These are phyloP conservation scores for Coemansia biformis DNA, from an alignment of 192 early-diverging fungal genomes.

Conservation along the genomic window DNA sequence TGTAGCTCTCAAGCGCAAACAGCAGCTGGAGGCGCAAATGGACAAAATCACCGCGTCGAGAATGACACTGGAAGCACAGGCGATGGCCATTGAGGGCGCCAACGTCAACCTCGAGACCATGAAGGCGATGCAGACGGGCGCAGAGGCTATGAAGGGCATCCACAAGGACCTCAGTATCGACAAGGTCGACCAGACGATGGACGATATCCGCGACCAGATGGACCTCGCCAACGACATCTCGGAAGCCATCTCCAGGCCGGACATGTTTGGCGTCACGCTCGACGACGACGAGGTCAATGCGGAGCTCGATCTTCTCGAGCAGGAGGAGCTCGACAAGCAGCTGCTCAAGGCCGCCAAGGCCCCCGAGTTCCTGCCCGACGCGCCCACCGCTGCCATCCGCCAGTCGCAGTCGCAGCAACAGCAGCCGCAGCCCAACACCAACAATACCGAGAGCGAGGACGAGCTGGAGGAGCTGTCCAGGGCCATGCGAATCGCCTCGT, in stretches of 20 bases:
- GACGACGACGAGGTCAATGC: constrained; percentile 90
- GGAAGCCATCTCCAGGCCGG: constrained; percentile 86
- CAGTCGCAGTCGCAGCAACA: background rate
- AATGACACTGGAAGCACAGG: constrained; percentile 90
- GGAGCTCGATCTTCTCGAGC: constrained; percentile 89
- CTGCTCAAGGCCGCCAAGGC: constrained; percentile 68
- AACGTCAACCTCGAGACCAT: constrained; percentile 95
- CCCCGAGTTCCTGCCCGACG: constrained; percentile 60
- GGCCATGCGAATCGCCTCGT: constrained; percentile 42
- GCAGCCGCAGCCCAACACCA: constrained; percentile 9
- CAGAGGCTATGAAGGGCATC: constrained; percentile 89
- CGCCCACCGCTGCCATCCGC: constrained; percentile 17
- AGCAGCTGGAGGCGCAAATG: constrained; percentile 75
- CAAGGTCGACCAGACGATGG: constrained; percentile 94
- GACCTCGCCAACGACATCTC: constrained; percentile 91
- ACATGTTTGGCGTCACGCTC: constrained; percentile 79
- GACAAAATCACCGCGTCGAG: constrained; percentile 83
- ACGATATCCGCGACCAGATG: constrained; percentile 97
- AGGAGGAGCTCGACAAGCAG: constrained; percentile 84
- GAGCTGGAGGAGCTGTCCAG: constrained; percentile 45
- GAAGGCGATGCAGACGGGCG: constrained; percentile 88
- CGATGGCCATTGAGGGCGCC: constrained; percentile 92
- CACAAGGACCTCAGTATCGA: constrained; percentile 80
- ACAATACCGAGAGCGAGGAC: constrained; percentile 22
- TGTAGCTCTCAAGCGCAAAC: constrained; percentile 93